Conservation (phyloP, 768 basidiomycete genomes). For the Floccularia luteovirens region DNA sequence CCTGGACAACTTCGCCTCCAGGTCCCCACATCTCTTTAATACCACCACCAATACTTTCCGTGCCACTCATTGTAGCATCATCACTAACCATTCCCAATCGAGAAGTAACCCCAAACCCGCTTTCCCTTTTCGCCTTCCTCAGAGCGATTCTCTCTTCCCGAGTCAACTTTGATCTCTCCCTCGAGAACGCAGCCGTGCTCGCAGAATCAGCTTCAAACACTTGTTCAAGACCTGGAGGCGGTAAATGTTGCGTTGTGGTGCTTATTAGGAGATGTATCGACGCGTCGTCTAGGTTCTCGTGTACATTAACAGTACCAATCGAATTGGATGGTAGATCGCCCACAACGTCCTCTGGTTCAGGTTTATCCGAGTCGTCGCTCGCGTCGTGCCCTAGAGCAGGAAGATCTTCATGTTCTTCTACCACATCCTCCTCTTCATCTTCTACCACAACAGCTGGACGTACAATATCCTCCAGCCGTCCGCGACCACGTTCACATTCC, state of each 20-base stretch:
- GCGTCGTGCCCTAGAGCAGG: constrained; percentile 47
- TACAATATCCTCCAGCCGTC: constrained; percentile 50
- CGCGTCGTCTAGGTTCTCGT: constrained; percentile 43
- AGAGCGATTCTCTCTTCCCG: constrained; percentile 70
- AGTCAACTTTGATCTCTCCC: constrained; percentile 60
- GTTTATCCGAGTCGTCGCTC: constrained; percentile 48
- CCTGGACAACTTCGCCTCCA: constrained; percentile 74
- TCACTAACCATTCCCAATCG: constrained; percentile 19
- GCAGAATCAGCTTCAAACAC: constrained; percentile 72
- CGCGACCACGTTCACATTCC: constrained; percentile 77
- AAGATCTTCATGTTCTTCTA: constrained; percentile 36
- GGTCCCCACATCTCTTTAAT: constrained; percentile 56
- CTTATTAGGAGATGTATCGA: constrained; percentile 46
- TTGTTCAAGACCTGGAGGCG: constrained; percentile 66
- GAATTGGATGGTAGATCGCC: constrained; percentile 13
- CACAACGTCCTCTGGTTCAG: constrained; percentile 4
- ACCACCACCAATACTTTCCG: constrained; percentile 6
- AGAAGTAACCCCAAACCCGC: too few relatives aligned
- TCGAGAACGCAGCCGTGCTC: constrained; percentile 27
- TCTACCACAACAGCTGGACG: constrained; percentile 28
- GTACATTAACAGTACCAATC: constrained; percentile 11
- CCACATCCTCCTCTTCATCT: constrained; percentile 27
- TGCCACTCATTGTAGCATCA: constrained; percentile 9
- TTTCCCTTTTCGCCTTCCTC: constrained; percentile 47
- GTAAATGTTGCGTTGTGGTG: constrained; percentile 46